These are phyloP conservation scores for Cryptomeria japonica DNA, from an alignment of 75 land plant genomes.

Conservation along the genomic window DNA sequence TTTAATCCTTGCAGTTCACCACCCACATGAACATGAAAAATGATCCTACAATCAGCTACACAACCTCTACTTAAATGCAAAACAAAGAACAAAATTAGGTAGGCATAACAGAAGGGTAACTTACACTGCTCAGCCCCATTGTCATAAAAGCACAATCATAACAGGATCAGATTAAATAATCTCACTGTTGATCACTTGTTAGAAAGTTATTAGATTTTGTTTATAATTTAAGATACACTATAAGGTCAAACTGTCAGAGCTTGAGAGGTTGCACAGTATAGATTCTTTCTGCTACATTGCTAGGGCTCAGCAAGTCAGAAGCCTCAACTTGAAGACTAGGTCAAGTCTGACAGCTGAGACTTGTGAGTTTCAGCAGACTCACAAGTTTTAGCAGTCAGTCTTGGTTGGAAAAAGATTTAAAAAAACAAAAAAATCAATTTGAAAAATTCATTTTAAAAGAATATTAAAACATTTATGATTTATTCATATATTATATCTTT, in stretches of 20 bases:
- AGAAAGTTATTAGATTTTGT: background rate
- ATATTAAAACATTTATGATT: no score
- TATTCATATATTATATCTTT: no score
- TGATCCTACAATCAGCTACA: background rate
- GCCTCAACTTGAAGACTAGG: no score
- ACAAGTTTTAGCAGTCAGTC: no score
- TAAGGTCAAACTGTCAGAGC: background rate
- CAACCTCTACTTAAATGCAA: background rate
- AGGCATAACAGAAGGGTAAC: background rate
- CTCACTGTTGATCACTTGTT: background rate
- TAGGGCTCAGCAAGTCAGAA: no score
- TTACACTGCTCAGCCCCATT: background rate
- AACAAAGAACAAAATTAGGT: background rate
- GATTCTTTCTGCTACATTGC: background rate
- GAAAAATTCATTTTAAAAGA: no score
- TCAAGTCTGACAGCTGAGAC: no score
- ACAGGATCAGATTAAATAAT: background rate
- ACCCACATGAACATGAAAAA: background rate
- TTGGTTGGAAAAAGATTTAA: no score
- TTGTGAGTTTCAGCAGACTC: no score
- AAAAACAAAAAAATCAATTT: no score
- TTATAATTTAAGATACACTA: background rate
- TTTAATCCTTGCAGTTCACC: background rate
- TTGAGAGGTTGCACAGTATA: background rate
- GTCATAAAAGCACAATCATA: background rate